Conservation (phyloP, 345 rosid genomes). For the Rhizophora mangle region DNA sequence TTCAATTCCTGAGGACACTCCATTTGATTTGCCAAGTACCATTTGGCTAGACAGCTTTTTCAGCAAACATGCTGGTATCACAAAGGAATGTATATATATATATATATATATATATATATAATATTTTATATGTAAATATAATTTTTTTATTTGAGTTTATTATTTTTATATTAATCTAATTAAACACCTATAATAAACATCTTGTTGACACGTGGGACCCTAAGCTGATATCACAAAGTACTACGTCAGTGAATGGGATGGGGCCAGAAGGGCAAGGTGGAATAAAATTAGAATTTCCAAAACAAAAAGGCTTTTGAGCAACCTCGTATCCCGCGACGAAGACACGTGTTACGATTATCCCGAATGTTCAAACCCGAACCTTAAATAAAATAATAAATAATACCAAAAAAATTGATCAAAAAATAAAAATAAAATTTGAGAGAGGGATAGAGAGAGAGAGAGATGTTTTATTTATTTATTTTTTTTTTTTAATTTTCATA, state of each 20-base stretch:
- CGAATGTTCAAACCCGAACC: too few relatives aligned
- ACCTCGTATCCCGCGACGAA: constrained; percentile 13
- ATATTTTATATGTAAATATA: too few relatives aligned
- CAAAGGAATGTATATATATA: too few relatives aligned
- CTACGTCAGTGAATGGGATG: constrained; percentile 19
- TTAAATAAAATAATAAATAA: neutral
- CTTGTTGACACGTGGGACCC: constrained; percentile 13
- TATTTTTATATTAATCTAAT: neutral
- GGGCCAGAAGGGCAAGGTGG: constrained; percentile 19
- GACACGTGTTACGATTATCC: constrained; percentile 21
- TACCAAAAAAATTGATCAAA: neutral
- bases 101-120: too few relatives aligned
- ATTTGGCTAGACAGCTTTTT: too few relatives aligned
- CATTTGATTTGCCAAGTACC: too few relatives aligned
- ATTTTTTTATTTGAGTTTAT: too few relatives aligned
- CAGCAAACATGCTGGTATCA: neutral
- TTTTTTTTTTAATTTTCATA: neutral
- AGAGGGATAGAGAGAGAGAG: neutral
- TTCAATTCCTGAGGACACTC: too few relatives aligned
- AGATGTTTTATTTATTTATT: neutral
- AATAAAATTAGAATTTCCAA: constrained; percentile 12
- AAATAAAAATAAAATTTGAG: neutral
- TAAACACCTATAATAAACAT: neutral
- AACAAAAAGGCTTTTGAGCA: neutral
- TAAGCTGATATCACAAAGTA: constrained; percentile 8